Evolutionary conservation across 352 stramenopile genomes (phyloP).

Genomic region (Phytopythium mirpurense): DNA sequence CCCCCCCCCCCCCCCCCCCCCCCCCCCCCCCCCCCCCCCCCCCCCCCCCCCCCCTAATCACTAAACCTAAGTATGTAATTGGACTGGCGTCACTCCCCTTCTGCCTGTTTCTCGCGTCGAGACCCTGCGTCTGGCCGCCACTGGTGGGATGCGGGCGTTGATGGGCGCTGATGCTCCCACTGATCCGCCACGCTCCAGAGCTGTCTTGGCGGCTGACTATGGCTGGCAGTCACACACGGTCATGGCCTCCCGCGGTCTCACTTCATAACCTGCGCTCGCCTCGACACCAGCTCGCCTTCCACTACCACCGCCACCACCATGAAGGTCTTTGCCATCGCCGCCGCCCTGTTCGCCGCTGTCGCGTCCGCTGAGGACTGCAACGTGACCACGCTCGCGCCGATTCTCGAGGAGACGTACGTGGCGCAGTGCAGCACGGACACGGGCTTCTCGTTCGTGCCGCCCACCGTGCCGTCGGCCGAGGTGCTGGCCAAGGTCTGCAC

Average conservation of each 20-base stretch:
- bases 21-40: no score
- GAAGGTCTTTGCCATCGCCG: slow-evolving; percentile 12
- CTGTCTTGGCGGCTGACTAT: no score
- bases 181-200: not conserved
- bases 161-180: no score
- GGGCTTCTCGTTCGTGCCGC: slow-evolving; percentile 12
- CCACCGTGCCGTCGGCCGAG: slow-evolving; percentile 6
- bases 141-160: not conserved
- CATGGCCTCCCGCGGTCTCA: not conserved
- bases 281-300: not conserved
- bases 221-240: no score
- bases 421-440: slow-evolving; percentile 16
- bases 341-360: slow-evolving; percentile 1
- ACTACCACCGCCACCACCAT: slow-evolving; percentile 4
- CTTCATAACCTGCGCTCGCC: not conserved
- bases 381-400: slow-evolving; percentile 3
- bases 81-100: no score
- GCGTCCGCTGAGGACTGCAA: slow-evolving; percentile 12
- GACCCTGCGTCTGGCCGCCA: not conserved
- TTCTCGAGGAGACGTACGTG: slow-evolving; percentile 1
- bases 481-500: slow-evolving; percentile 17
- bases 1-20: no score
- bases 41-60: no score
- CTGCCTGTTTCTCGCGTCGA: not conserved
- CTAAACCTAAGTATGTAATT: no score